Percentiles rank a stretch among this genome's conserved stretches.
Conservation (phyloP, 306 rosid genomes). For the Pterocarpus santalinus region DNA sequence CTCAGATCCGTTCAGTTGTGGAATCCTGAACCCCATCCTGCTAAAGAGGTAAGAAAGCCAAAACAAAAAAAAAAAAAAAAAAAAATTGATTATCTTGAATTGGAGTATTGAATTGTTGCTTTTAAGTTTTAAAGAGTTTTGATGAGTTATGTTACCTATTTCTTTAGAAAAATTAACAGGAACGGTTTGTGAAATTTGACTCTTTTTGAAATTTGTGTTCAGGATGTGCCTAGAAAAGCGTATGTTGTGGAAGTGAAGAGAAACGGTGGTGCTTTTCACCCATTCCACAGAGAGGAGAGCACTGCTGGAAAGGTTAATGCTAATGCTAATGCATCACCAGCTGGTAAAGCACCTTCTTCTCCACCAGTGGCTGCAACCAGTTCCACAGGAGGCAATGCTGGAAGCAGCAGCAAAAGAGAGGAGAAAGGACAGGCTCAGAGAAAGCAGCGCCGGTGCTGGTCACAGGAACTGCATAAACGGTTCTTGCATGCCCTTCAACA, state of each 20-base stretch:
- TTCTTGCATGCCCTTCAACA: slow-evolving; percentile 86
- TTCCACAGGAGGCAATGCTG: slow-evolving; percentile 58
- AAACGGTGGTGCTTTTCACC: slow-evolving; percentile 82
- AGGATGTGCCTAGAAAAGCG: slow-evolving; percentile 73
- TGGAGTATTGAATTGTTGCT: not conserved
- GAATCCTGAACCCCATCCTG: slow-evolving; percentile 65
- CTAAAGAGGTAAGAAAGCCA: slow-evolving; percentile 60
- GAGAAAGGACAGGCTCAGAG: slow-evolving; percentile 70
- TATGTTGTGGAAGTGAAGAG: slow-evolving; percentile 77
- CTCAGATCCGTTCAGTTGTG: slow-evolving; percentile 92
- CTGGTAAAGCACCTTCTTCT: slow-evolving; percentile 47
- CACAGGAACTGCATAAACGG: slow-evolving; percentile 87
- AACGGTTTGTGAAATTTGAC: slow-evolving; percentile 1
- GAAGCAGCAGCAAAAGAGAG: slow-evolving; percentile 53
- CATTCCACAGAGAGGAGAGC: slow-evolving; percentile 75
- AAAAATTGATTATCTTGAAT: not conserved
- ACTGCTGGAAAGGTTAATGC: slow-evolving; percentile 50
- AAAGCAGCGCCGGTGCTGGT: slow-evolving; percentile 90
- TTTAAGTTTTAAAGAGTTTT: not conserved
- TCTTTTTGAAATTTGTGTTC: slow-evolving; percentile 18
- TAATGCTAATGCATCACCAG: not conserved
- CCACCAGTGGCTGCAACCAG: slow-evolving; percentile 63
- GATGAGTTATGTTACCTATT: not conserved
- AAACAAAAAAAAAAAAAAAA: not conserved
- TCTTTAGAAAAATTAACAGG: not conserved